phyloP scores from a whole-genome alignment of 2,329 filamentous ascomycete species.

The Huntiella moniliformis region DNA sequence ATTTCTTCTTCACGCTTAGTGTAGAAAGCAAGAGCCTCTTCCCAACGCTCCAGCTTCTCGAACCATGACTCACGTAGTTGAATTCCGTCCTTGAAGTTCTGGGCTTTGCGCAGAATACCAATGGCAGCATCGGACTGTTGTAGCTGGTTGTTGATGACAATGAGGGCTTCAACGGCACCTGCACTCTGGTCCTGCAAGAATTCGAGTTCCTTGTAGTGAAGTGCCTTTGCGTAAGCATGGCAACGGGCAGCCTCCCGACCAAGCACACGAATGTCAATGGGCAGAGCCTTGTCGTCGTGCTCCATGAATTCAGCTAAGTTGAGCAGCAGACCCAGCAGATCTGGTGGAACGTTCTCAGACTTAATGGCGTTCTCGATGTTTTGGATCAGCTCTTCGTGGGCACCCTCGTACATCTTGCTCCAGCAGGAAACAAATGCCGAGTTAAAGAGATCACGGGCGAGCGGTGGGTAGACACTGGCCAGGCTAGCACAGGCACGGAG shows the following conservation, averaged over 20 bases:
- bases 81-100: constrained; percentile 82
- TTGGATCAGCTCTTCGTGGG: constrained; percentile 86
- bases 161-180: constrained; percentile 85
- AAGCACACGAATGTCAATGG: constrained; percentile 87
- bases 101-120: constrained; percentile 87
- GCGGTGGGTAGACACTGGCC: constrained; percentile 74
- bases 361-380: constrained; percentile 93
- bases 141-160: constrained; percentile 97
- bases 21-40: constrained; percentile 85
- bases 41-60: constrained; percentile 95
- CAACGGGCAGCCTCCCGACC: constrained; percentile 92
- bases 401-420: constrained; percentile 93
- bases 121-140: constrained; percentile 98
- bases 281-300: constrained; percentile 93
- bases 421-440: constrained; percentile 98
- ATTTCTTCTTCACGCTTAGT: constrained; percentile 41
- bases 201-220: constrained; percentile 97
- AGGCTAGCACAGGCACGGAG: constrained; percentile 81
- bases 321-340: constrained; percentile 80
- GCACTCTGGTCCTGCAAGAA: constrained; percentile 96
- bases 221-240: constrained; percentile 90
- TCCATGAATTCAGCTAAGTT: constrained; percentile 99
- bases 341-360: constrained; percentile 86
- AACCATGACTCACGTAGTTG: constrained; percentile 97
- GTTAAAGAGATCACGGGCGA: constrained; percentile 91